Evolutionary conservation across 495 filamentous ascomycete species (phyloP), one percentile per base, ranked within the genome.

Genomic region (Penicillium parvum): DNA sequence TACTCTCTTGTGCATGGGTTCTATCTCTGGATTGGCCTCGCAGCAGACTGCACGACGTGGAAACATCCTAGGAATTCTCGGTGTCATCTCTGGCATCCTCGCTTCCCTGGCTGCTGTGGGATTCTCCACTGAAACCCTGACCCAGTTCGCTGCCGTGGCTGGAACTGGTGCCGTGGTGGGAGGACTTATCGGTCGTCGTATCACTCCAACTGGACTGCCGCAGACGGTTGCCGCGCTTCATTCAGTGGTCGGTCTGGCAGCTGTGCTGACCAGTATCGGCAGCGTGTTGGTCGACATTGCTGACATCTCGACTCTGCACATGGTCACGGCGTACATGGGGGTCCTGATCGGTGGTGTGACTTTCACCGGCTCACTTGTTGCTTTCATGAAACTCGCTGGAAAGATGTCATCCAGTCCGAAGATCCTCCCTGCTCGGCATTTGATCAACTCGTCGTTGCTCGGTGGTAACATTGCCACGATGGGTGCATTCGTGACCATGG

Each of bases 141-240:
- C 80, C 1, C 86, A 91, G 53, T 88, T 88, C 45, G 79, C 74
- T 26, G 71, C 64, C 3, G 78, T 91, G n/a, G 86, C 85, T 16
- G 75, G 77, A 14, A 59, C 83, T 15, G 86, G 85, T 27, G 75
- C 77, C 19, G 47, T 87, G 19, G 45, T 76, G 37, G 76, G 81
- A 9, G 71, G 82, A 22, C 45, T 86, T 47, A 86, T 91, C 49
- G 86, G 86, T n/a, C 83, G 85, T 45, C 77, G 85, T 37, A 90
- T 89, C 43, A 89, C 85, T 4, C 82, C 85, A 6, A 90, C 85
- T 10, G 83, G 85, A 42, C 75, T 91, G 23, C 86, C 86, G 3
- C 86, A 90, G 55, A 91, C 85, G 0, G 84, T 90, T 3, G 86
- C 86, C 11, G 85, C 85, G 0, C 61, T 91, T 29, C 86, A 90